Conservation (phyloP, 805 yeast species). For the Starmerella cellae region DNA sequence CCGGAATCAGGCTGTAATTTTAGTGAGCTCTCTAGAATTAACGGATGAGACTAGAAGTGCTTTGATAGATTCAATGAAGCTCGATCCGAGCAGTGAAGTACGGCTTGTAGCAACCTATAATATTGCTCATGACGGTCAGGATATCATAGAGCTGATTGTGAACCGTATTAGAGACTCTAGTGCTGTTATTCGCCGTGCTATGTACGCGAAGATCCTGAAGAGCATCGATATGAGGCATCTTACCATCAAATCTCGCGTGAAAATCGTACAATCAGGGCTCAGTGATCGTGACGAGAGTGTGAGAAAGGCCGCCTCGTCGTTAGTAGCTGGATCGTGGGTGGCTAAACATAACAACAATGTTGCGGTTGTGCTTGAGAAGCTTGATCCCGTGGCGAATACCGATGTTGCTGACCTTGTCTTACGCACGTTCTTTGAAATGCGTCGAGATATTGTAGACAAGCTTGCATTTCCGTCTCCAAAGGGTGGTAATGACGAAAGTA, state of each 20-base stretch:
- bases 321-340: constrained; percentile 66
- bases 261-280: constrained; percentile 68
- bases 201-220: constrained; percentile 55
- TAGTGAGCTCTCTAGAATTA: constrained; percentile 62
- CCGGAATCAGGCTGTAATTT: constrained; percentile 72
- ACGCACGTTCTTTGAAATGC: constrained; percentile 43
- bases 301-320: constrained; percentile 51
- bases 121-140: constrained; percentile 37
- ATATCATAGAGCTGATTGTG: constrained; percentile 36
- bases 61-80: constrained; percentile 36
- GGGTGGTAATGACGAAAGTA: background rate
- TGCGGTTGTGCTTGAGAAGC: constrained; percentile 51
- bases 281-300: constrained; percentile 73
- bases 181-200: constrained; percentile 53
- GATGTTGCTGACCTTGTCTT: constrained; percentile 57
- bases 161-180: constrained; percentile 77
- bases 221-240: constrained; percentile 50
- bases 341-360: constrained; percentile 54
- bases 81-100: constrained; percentile 80
- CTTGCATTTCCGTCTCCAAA: constrained; percentile 29
- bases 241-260: constrained; percentile 45
- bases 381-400: constrained; percentile 52
- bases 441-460: constrained; percentile 49
- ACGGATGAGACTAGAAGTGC: constrained; percentile 29
- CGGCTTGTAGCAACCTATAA: constrained; percentile 72